Evolutionary conservation across 257 asterid species (phyloP).

Genomic region (Cordia subcordata): DNA sequence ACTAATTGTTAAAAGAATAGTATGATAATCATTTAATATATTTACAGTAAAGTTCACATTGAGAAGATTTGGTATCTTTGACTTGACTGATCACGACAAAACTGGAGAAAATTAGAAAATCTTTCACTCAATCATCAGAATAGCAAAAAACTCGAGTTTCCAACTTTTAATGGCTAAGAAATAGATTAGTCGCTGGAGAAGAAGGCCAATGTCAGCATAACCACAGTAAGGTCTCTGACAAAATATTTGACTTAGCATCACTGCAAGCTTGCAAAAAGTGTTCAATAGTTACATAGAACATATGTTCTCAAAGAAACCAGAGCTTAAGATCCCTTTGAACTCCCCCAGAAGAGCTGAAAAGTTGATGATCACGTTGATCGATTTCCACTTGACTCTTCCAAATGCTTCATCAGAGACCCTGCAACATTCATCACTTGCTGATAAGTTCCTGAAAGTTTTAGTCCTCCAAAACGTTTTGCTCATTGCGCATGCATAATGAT

Average conservation of each 20-base stretch:
- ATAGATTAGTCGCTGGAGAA: not conserved
- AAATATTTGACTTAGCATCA: not conserved
- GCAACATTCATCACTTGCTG: not conserved
- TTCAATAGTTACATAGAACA: not conserved
- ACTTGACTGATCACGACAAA: conserved; percentile 12
- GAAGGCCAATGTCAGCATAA: too few species aligned
- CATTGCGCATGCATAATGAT: too few species aligned
- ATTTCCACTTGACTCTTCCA: too few species aligned
- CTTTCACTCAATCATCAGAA: not conserved
- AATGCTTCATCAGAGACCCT: too few species aligned
- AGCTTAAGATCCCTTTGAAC: not conserved
- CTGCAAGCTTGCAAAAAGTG: not conserved
- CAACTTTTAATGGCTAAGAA: not conserved
- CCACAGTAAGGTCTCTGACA: not conserved
- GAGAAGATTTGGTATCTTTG: not conserved
- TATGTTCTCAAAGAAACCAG: not conserved
- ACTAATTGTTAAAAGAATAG: not conserved
- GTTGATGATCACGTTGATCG: too few species aligned
- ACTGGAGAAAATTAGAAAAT: not conserved
- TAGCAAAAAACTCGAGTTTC: not conserved
- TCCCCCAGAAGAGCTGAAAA: not conserved
- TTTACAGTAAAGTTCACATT: conserved; percentile 1
- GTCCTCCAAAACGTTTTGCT: too few species aligned
- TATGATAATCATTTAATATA: conserved; percentile 11
- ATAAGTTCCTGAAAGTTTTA: not conserved